Percentiles rank a stretch among this genome's conserved stretches.
phyloP scores from a whole-genome alignment of 805 yeast species.

The Priceomyces melissophilus region DNA sequence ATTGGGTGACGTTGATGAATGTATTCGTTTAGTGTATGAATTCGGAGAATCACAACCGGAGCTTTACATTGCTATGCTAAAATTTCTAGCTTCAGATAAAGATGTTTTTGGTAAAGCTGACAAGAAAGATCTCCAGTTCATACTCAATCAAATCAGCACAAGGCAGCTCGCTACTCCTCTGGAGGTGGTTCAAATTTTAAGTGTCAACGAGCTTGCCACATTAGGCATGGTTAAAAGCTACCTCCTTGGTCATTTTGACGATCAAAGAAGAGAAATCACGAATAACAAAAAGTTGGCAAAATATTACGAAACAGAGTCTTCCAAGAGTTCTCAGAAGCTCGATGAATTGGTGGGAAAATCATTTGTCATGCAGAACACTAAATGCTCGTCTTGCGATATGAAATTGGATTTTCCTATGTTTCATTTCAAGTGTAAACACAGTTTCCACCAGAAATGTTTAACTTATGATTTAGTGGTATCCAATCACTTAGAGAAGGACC shows the following conservation, averaged over 20 bases:
- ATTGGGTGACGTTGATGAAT: slow-evolving; percentile 52
- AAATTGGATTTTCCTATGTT: slow-evolving; percentile 73
- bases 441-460: slow-evolving; percentile 80
- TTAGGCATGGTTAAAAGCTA: slow-evolving; percentile 72
- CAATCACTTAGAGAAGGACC: slow-evolving; percentile 4
- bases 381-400: slow-evolving; percentile 63
- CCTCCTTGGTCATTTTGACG: slow-evolving; percentile 56
- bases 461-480: slow-evolving; percentile 40
- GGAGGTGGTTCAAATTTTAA: slow-evolving; percentile 69
- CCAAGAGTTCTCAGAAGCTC: slow-evolving; percentile 51
- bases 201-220: slow-evolving; percentile 59
- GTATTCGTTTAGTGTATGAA: slow-evolving; percentile 53
- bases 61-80: slow-evolving; percentile 61
- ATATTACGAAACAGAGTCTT: slow-evolving; percentile 66
- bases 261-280: slow-evolving; percentile 61
- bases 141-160: slow-evolving; percentile 53
- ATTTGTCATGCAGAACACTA: slow-evolving; percentile 55
- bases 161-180: slow-evolving; percentile 62
- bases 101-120: slow-evolving; percentile 51
- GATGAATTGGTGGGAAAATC: slow-evolving; percentile 45
- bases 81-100: slow-evolving; percentile 56
- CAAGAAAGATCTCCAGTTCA: slow-evolving; percentile 40
- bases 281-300: slow-evolving; percentile 63
- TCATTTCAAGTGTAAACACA: slow-evolving; percentile 83
- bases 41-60: slow-evolving; percentile 64